These are phyloP conservation scores for Arthroderma uncinatum DNA, from an alignment of 2,329 filamentous ascomycete species.

Conservation along the genomic window DNA sequence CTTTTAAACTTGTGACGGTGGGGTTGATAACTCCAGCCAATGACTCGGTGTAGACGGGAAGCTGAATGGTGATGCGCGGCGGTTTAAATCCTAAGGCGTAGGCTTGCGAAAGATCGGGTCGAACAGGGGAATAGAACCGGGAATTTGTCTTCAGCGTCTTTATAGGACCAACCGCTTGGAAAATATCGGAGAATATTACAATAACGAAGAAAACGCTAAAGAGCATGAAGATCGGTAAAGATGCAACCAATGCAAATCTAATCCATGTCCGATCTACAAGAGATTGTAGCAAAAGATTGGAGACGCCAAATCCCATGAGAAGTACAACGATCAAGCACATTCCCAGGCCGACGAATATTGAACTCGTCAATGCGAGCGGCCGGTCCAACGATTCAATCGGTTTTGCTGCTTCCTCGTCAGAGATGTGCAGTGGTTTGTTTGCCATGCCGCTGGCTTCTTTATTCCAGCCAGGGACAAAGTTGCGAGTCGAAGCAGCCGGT, in stretches of 20 bases:
- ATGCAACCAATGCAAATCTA: conserved; percentile 20
- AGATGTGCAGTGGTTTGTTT: background rate
- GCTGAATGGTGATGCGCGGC: conserved; percentile 59
- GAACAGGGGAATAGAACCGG: conserved; percentile 32
- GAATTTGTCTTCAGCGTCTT: conserved; percentile 37
- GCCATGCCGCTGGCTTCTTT: conserved; percentile 14
- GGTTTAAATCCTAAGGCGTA: conserved; percentile 16
- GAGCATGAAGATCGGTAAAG: conserved; percentile 28
- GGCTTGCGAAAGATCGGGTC: conserved; percentile 14
- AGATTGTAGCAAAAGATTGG: conserved; percentile 32
- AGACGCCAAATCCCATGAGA: conserved; percentile 30
- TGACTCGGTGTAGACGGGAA: conserved; percentile 80
- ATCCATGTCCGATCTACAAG: conserved; percentile 29
- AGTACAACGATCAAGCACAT: conserved; percentile 31
- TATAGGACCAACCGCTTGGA: conserved; percentile 43
- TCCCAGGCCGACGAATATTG: conserved; percentile 32
- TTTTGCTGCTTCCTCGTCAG: conserved; percentile 15
- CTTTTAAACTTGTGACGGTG: conserved; percentile 46
- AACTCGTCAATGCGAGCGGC: conserved; percentile 30
- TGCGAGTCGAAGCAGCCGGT: conserved; percentile 13
- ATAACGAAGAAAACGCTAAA: conserved; percentile 42
- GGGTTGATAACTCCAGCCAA: conserved; percentile 54
- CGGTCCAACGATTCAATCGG: conserved; percentile 34
- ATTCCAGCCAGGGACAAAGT: conserved; percentile 20
- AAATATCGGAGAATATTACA: conserved; percentile 38